phyloP scores from a whole-genome alignment of 2,329 filamentous ascomycete species.

The Cladosporium sp. region DNA sequence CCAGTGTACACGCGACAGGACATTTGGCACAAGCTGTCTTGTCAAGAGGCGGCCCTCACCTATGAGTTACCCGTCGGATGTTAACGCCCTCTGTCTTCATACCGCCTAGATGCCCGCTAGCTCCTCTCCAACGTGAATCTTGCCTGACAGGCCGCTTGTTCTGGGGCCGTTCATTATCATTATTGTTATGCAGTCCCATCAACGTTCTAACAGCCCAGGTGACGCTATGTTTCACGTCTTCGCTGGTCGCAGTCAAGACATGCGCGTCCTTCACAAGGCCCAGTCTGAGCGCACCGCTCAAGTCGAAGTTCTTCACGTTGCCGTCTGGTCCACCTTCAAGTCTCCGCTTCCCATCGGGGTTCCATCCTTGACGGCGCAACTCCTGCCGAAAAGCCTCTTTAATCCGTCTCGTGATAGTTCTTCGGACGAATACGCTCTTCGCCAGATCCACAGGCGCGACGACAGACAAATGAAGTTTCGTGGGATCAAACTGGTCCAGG shows the following conservation, averaged over 20 bases:
- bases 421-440: slow-evolving; percentile 45
- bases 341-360: slow-evolving; percentile 26
- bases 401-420: slow-evolving; percentile 41
- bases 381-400: slow-evolving; percentile 43
- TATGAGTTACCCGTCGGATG: background rate
- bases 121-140: background rate
- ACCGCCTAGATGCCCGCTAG: background rate
- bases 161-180: background rate
- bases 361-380: slow-evolving; percentile 44
- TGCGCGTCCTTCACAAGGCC: slow-evolving; percentile 14
- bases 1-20: background rate
- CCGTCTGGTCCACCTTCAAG: background rate
- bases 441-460: slow-evolving; percentile 28
- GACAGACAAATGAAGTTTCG: slow-evolving; percentile 48
- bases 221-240: slow-evolving; percentile 16
- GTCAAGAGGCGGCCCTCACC: background rate
- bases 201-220: slow-evolving; percentile 11
- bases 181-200: background rate
- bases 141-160: background rate
- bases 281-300: slow-evolving; percentile 15
- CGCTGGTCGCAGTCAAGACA: slow-evolving; percentile 18
- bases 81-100: background rate
- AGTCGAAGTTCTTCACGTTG: background rate
- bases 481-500: slow-evolving; percentile 24
- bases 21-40: no score